Percentiles rank a stretch among this genome's conserved stretches.
phyloP scores from a whole-genome alignment of 176 grass and related monocot genomes.

The Phoenix roebelenii region DNA sequence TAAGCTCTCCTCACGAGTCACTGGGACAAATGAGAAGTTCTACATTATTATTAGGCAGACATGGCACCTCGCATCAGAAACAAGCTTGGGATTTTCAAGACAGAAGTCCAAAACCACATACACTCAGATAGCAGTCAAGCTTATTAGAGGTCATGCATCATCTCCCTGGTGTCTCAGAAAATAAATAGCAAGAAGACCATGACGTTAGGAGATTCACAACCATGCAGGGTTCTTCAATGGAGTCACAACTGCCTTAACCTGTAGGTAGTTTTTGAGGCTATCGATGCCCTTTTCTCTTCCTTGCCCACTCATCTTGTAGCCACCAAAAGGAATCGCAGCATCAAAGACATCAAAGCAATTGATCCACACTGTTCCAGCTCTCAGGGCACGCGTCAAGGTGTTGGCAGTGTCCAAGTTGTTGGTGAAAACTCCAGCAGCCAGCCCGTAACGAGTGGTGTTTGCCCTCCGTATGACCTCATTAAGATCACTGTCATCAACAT shows the following conservation, averaged over 20 bases:
- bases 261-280: constrained; percentile 83
- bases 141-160: too few relatives aligned
- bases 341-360: constrained; percentile 93
- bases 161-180: too few relatives aligned
- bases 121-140: too few relatives aligned
- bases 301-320: constrained; percentile 88
- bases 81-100: too few relatives aligned
- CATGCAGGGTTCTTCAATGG: constrained; percentile 65
- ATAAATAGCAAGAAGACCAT: too few relatives aligned
- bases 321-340: constrained; percentile 72
- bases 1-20: too few relatives aligned
- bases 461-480: constrained; percentile 66
- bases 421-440: constrained; percentile 89
- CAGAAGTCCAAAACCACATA: too few relatives aligned
- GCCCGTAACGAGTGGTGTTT: constrained; percentile 42
- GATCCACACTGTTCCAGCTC: constrained; percentile 66
- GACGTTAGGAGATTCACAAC: constrained; percentile 31
- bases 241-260: constrained; percentile 75
- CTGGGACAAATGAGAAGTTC: too few relatives aligned
- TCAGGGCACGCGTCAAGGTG: constrained; percentile 53
- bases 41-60: too few relatives aligned
- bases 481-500: constrained; percentile 29
- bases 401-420: constrained; percentile 62
- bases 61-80: too few relatives aligned
- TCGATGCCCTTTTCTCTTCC: constrained; percentile 76